Conservation (phyloP, 139 green algal species). For the Diplosphaera chodatii region DNA sequence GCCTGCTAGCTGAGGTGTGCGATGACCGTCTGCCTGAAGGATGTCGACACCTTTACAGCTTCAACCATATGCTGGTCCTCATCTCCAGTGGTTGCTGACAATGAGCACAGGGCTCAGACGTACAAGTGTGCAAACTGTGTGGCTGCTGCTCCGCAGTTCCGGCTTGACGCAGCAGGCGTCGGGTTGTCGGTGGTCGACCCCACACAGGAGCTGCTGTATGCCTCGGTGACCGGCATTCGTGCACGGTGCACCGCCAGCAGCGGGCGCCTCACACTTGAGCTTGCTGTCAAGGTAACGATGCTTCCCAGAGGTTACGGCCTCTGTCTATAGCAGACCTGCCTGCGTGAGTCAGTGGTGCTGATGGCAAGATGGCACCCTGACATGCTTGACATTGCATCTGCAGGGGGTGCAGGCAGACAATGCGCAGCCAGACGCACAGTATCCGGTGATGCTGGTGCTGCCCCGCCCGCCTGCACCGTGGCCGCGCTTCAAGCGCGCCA, state of each 20-base stretch:
- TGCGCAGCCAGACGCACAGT: slow-evolving; percentile 37
- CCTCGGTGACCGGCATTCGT: slow-evolving; percentile 15
- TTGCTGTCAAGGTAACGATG: slow-evolving; percentile 16
- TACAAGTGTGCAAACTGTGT: no score
- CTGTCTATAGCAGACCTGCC: no score
- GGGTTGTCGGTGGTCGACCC: slow-evolving; percentile 55
- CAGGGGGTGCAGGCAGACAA: slow-evolving; percentile 55
- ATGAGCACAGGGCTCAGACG: no score
- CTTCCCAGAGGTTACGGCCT: no score
- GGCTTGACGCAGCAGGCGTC: slow-evolving; percentile 13
- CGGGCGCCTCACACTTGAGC: slow-evolving; percentile 23
- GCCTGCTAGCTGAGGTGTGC: not conserved
- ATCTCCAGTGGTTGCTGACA: no score
- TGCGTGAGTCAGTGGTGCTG: no score
- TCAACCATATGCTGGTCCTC: no score
- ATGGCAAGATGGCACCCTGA: no score
- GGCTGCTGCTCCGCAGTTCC: not conserved
- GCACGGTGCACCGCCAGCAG: slow-evolving; percentile 19
- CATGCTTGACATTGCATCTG: not conserved
- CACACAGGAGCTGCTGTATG: slow-evolving; percentile 56
- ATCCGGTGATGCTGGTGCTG: slow-evolving; percentile 41
- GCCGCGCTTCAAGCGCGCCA: not conserved
- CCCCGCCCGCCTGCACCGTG: slow-evolving; percentile 7
- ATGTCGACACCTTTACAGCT: no score
- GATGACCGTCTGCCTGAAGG: not conserved